Base-by-base conservation (phyloP, 148 eudicot species). In the Euryodendron excelsum region DNA sequence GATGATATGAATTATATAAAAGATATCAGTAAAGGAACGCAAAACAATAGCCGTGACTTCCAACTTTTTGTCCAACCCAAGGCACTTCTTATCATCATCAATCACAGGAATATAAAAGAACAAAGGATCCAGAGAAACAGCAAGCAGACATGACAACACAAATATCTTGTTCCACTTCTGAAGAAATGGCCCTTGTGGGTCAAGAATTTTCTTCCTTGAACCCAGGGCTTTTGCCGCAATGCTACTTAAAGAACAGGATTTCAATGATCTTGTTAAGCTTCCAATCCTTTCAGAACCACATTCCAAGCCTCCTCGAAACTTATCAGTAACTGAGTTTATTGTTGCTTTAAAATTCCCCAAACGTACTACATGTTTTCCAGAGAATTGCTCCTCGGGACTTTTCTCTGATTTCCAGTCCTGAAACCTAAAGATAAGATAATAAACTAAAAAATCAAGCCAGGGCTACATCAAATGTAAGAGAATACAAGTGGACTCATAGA, bases 101-200 rank as follows among this genome's bases (percentile, higher is more conserved):
- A 95, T 79, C 60, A 95, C 84, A 5, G 97, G 99, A 74, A 93
- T 89, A 85, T 95, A 95, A 62, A 91, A 90, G 80, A 95, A 95
- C 77, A 95, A 81, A 79, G 99, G 99, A 85, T 95, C 99, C 69
- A 95, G 72, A 55, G 96, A 95, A 62, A 95, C 89, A 17, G 97
- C 99, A 71, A 95, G 81, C 78, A 93, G 82, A 76, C 96, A 95
- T 4, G 94, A 90, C 74, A 95, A 74, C 55, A 95, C 90, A 78
- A 95, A 95, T 74, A 93, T 90, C 84, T 95, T 93, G 71, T 95
- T 95, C 99, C 99, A 95, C 77, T 83, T 88, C 84, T 91, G 99
- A 69, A 95, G 91, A 86, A 95, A 95, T 56, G 84, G 62, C 67
- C 99, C 97, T 83, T 91, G 97, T 69, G 99, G 99, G 58, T 95